Percentiles rank a stretch among this genome's conserved stretches.
Conservation (phyloP, 371 early-diverging fungal species). For the Mortierella sp. region DNA sequence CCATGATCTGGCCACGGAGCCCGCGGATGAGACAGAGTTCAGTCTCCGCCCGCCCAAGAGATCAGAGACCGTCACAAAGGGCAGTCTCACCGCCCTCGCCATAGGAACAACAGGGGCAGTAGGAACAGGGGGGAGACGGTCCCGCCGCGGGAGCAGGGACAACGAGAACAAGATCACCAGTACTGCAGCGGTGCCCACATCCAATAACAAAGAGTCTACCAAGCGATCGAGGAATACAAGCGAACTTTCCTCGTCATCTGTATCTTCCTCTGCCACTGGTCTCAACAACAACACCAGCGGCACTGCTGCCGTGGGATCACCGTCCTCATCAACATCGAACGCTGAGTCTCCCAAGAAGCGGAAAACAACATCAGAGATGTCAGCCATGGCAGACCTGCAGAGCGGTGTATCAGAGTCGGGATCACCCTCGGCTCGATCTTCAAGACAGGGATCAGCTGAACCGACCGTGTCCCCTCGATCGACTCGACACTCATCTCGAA, state of each 20-base stretch:
- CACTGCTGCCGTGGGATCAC: neutral
- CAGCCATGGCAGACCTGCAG: slow-evolving; percentile 4
- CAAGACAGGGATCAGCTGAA: slow-evolving; percentile 43
- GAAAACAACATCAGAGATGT: slow-evolving; percentile 7
- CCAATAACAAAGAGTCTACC: slow-evolving; percentile 9
- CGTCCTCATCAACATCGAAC: neutral
- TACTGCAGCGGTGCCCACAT: neutral
- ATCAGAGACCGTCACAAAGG: slow-evolving; percentile 24
- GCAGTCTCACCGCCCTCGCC: slow-evolving; percentile 25
- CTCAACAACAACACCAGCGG: slow-evolving; percentile 1
- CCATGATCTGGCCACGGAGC: slow-evolving; percentile 30
- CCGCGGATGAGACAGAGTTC: slow-evolving; percentile 45
- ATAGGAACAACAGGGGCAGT: no score
- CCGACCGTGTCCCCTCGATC: slow-evolving; percentile 38
- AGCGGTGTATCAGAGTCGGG: slow-evolving; percentile 2
- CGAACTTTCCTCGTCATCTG: slow-evolving; percentile 12
- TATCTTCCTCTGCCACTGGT: neutral
- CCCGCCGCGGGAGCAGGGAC: slow-evolving; percentile 49
- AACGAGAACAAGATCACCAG: slow-evolving; percentile 12
- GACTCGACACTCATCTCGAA: slow-evolving; percentile 46
- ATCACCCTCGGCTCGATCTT: slow-evolving; percentile 6
- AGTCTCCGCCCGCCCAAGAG: slow-evolving; percentile 27
- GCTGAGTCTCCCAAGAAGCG: slow-evolving; percentile 21
- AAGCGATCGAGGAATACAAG: slow-evolving; percentile 28
- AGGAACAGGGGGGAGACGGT: slow-evolving; percentile 21